phyloP scores from a whole-genome alignment of 371 early-diverging fungal species.

The Mucor indicus region DNA sequence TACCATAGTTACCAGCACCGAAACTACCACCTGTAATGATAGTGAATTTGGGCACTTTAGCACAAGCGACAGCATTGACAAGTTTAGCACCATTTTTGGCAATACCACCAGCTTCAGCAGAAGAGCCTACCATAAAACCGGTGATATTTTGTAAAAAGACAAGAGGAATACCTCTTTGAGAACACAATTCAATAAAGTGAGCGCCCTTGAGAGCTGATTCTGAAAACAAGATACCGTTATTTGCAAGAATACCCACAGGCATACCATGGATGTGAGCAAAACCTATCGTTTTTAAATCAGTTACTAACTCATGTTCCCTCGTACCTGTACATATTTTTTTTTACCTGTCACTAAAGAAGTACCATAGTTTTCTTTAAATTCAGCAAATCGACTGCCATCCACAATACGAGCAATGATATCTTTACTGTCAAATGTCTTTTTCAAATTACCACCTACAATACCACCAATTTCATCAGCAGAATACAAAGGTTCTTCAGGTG shows the following conservation, averaged over 20 bases:
- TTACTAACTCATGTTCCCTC: neutral
- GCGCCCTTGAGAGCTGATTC: constrained; percentile 97
- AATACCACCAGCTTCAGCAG: constrained; percentile 96
- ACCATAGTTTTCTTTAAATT: constrained; percentile 96
- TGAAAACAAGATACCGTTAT: constrained; percentile 96
- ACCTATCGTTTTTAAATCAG: constrained; percentile 43
- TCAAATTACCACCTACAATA: constrained; percentile 92
- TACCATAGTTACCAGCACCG: constrained; percentile 97
- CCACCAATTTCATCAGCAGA: constrained; percentile 86
- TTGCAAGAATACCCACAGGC: constrained; percentile 96
- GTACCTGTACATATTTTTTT: neutral
- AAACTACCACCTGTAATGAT: constrained; percentile 92
- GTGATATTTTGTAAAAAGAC: constrained; percentile 96
- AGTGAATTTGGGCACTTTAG: constrained; percentile 95
- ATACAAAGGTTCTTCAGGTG: constrained; percentile 84
- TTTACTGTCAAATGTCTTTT: constrained; percentile 89
- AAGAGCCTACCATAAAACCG: constrained; percentile 96
- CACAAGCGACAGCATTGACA: constrained; percentile 95
- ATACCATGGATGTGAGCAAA: constrained; percentile 93
- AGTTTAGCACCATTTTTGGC: constrained; percentile 98
- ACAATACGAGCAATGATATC: constrained; percentile 96
- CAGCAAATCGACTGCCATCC: constrained; percentile 91
- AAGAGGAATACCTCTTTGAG: constrained; percentile 90
- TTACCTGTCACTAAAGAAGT: constrained; percentile 88
- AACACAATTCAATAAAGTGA: constrained; percentile 96